Evolutionary conservation across 306 rosid genomes (phyloP).

Genomic region (Quercus parvula): DNA sequence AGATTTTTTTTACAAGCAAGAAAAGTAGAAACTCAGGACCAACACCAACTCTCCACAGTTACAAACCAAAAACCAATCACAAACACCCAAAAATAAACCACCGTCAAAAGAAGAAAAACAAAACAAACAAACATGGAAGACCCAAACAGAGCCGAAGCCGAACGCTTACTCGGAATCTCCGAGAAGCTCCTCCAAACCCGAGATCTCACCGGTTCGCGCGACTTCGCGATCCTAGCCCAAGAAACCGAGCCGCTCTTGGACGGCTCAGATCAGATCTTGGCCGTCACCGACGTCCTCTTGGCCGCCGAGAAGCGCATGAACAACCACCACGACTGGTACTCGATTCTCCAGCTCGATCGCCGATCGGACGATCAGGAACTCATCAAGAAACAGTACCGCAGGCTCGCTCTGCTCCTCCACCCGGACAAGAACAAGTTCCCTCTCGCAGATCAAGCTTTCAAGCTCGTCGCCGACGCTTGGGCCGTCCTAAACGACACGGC

Average conservation of each 20-base stretch:
- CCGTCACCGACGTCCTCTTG: constrained; percentile 68
- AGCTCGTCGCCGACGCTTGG: constrained; percentile 84
- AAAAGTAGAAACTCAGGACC: no score
- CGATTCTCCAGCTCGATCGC: constrained; percentile 62
- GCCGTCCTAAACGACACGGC: constrained; percentile 57
- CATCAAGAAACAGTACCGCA: constrained; percentile 64
- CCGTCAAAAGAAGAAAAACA: not conserved
- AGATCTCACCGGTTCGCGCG: constrained; percentile 68
- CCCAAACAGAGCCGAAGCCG: constrained; percentile 63
- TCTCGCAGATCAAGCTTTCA: constrained; percentile 65
- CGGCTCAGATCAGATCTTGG: constrained; percentile 89
- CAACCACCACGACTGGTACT: constrained; percentile 76
- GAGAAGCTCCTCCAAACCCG: constrained; percentile 72
- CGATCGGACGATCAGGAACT: constrained; percentile 53
- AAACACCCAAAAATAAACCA: not conserved
- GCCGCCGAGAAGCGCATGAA: constrained; percentile 59
- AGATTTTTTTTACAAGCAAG: no score
- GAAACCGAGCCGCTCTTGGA: constrained; percentile 85
- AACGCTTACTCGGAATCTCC: constrained; percentile 70
- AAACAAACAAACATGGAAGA: constrained; percentile 15
- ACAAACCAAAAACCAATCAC: no score
- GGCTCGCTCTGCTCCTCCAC: constrained; percentile 76
- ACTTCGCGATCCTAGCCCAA: constrained; percentile 78
- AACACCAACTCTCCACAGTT: not conserved
- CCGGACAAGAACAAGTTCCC: constrained; percentile 78